These are phyloP conservation scores for Camelina laxa DNA, from an alignment of 345 rosid species.

Conservation along the genomic window DNA sequence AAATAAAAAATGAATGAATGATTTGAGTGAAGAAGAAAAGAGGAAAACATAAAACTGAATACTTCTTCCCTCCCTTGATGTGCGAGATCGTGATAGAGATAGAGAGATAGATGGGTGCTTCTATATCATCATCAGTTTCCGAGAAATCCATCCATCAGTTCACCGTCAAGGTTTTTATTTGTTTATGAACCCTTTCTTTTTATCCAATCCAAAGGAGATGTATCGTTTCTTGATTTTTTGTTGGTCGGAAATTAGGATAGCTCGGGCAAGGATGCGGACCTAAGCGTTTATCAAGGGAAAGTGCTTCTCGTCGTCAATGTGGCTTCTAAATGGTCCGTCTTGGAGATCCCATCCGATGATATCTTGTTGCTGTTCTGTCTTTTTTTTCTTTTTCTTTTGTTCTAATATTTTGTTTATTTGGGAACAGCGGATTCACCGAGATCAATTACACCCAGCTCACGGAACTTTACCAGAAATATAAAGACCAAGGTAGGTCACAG, in stretches of 20 bases:
- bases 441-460: constrained; percentile 87
- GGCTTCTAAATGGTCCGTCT: constrained; percentile 84
- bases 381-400: too few relatives aligned
- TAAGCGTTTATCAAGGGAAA: constrained; percentile 73
- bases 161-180: constrained; percentile 61
- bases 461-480: constrained; percentile 65
- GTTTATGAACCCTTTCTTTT: background rate
- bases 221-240: background rate
- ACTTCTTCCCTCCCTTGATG: background rate
- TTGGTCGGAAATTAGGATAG: constrained; percentile 54
- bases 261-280: constrained; percentile 70
- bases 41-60: too few relatives aligned
- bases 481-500: constrained; percentile 76
- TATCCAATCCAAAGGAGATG: background rate
- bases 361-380: too few relatives aligned
- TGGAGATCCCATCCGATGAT: background rate
- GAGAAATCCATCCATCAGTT: constrained; percentile 72
- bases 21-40: background rate
- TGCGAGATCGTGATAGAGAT: background rate
- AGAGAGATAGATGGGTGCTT: constrained; percentile 56
- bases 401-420: background rate
- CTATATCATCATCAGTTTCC: constrained; percentile 51
- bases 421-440: constrained; percentile 75
- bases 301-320: constrained; percentile 88
- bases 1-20: background rate